Percentiles rank a stretch among this genome's conserved stretches.
Conservation (phyloP, 345 rosid genomes). For the Hirschfeldia incana region DNA sequence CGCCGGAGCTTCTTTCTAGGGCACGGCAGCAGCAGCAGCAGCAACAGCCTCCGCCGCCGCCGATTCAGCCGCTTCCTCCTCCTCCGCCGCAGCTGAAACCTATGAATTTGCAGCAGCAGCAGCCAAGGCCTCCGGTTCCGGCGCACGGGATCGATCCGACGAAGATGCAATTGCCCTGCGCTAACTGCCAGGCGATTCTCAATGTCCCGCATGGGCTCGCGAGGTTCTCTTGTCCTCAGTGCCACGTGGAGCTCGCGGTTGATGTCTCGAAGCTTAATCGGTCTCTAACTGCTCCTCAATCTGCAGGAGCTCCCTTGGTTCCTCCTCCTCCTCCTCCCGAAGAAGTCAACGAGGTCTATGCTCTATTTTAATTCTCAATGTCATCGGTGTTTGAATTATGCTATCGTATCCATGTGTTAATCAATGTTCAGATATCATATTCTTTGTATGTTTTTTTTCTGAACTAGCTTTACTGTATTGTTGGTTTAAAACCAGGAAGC, state of each 20-base stretch:
- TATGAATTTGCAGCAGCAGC: constrained; percentile 10
- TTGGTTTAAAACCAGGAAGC: constrained; percentile 62
- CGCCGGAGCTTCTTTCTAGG: constrained; percentile 79
- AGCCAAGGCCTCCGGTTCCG: constrained; percentile 48
- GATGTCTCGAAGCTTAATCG: constrained; percentile 66
- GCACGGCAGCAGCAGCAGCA: constrained; percentile 42
- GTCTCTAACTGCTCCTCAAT: constrained; percentile 48
- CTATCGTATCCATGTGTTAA: neutral
- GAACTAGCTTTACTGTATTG: neutral
- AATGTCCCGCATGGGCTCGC: constrained; percentile 92
- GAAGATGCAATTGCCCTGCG: constrained; percentile 97
- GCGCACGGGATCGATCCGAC: constrained; percentile 97
- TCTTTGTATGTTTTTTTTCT: neutral
- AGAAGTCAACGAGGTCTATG: constrained; percentile 82
- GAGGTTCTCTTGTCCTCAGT: constrained; percentile 88
- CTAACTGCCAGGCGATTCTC: constrained; percentile 86
- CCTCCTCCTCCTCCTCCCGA: constrained; percentile 56
- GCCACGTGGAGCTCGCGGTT: constrained; percentile 80
- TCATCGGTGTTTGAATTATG: constrained; percentile 2
- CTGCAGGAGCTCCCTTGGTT: constrained; percentile 35
- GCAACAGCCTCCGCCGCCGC: constrained; percentile 15
- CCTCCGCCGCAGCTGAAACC: constrained; percentile 31
- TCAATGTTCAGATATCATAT: neutral
- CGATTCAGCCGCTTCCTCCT: constrained; percentile 56
- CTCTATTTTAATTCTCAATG: neutral